phyloP scores from a whole-genome alignment of 202 grass and related monocot genomes.

The Schoenoplectus triqueter region DNA sequence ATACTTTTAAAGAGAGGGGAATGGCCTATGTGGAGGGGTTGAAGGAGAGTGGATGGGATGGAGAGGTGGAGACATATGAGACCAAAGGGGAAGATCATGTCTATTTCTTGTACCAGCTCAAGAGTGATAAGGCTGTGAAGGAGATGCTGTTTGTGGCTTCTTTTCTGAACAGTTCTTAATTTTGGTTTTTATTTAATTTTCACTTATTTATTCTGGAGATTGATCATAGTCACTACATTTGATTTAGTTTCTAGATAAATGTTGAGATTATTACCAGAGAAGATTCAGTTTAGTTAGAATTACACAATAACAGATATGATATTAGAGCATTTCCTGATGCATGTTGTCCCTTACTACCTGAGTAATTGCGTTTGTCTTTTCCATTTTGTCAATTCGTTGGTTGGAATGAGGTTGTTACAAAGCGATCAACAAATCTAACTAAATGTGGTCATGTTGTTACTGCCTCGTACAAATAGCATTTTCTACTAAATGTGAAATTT shows the following conservation, averaged over 20 bases:
- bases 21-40: conserved; percentile 46
- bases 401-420: not conserved
- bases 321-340: not conserved
- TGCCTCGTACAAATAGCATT: not conserved
- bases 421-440: not conserved
- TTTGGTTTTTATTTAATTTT: not conserved
- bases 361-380: conserved; percentile 6
- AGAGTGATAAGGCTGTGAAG: conserved; percentile 32
- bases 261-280: not conserved
- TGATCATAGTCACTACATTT: not conserved
- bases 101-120: conserved; percentile 41
- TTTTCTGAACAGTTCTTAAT: conserved; percentile 47
- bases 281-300: conserved; percentile 14
- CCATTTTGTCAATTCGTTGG: conserved; percentile 9
- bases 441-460: not conserved
- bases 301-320: not conserved
- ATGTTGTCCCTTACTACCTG: not conserved
- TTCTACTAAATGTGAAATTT: too few species aligned
- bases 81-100: conserved; percentile 46
- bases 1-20: conserved; percentile 39
- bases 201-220: conserved; percentile 32
- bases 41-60: conserved; percentile 45
- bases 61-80: conserved; percentile 46
- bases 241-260: not conserved
- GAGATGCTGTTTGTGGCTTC: conserved; percentile 34